phyloP scores from a whole-genome alignment of 495 filamentous ascomycete species.

The Bacidia rubella region DNA sequence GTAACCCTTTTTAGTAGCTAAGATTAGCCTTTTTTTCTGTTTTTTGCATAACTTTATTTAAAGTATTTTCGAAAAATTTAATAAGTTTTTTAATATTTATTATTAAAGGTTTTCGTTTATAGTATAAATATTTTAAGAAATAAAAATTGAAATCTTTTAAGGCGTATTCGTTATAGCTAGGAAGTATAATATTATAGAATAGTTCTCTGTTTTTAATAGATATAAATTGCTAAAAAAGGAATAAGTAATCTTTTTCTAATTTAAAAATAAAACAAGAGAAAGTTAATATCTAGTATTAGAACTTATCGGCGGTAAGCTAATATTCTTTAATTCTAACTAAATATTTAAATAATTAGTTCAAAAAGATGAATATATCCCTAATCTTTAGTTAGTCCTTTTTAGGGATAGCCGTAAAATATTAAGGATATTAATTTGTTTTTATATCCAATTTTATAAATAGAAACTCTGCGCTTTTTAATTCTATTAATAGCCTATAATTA shows the following conservation, averaged over 20 bases:
- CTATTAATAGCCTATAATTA: background rate
- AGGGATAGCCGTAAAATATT: too few relatives aligned
- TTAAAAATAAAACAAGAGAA: background rate
- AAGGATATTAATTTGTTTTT: background rate
- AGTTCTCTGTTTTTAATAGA: background rate
- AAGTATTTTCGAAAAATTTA: too few relatives aligned
- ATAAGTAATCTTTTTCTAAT: background rate
- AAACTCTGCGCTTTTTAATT: background rate
- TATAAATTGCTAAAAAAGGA: background rate
- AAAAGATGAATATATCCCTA: too few relatives aligned
- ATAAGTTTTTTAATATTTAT: background rate
- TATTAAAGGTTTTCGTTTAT: background rate
- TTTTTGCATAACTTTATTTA: background rate
- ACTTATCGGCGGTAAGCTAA: too few relatives aligned
- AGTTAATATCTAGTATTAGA: background rate
- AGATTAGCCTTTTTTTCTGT: too few relatives aligned
- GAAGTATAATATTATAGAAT: background rate
- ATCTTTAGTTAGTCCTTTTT: too few relatives aligned
- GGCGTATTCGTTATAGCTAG: background rate
- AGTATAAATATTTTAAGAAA: conserved; percentile 2
- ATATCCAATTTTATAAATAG: background rate
- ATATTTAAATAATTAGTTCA: too few relatives aligned
- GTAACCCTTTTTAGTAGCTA: too few relatives aligned
- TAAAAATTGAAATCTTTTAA: conserved; percentile 1
- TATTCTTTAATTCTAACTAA: too few relatives aligned